A percentile compares a stretch with the other conserved stretches of the same genome.
Evolutionary conservation across 495 filamentous ascomycete genomes (phyloP).

Genomic region (Articulospora tetracladia): DNA sequence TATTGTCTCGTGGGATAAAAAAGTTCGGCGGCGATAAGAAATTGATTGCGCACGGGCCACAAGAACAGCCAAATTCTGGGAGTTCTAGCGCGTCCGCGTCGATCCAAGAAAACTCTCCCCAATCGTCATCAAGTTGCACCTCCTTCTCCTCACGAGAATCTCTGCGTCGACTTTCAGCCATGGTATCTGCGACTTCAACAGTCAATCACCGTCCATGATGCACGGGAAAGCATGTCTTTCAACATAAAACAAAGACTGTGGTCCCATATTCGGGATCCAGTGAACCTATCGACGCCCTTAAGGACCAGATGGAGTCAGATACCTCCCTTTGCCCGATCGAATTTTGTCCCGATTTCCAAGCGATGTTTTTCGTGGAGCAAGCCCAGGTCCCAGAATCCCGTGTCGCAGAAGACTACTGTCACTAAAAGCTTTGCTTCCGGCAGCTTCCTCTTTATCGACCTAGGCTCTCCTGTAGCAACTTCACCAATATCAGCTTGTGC

Average conservation of each 20-base stretch:
- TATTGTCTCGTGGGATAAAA: neutral
- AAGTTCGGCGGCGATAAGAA: constrained; percentile 26
- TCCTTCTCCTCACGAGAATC: constrained; percentile 3
- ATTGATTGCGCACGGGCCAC: neutral
- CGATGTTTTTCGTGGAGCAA: constrained; percentile 17
- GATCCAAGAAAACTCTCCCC: constrained; percentile 1
- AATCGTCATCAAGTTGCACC: constrained; percentile 10
- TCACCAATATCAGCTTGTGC: constrained; percentile 16
- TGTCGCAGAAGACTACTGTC: neutral
- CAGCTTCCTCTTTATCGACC: constrained; percentile 18
- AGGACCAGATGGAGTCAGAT: constrained; percentile 6
- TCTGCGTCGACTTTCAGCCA: neutral
- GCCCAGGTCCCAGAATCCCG: neutral
- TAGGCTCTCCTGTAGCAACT: constrained; percentile 7
- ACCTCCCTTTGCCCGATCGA: constrained; percentile 5
- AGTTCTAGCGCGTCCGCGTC: neutral
- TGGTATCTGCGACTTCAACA: constrained; percentile 19
- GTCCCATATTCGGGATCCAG: constrained; percentile 24
- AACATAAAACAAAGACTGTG: constrained; percentile 19
- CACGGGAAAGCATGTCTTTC: constrained; percentile 15
- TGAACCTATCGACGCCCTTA: constrained; percentile 5
- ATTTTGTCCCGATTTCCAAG: constrained; percentile 9
- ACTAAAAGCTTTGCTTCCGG: constrained; percentile 21
- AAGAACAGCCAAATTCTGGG: neutral
- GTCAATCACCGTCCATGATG: constrained; percentile 22